Evolutionary conservation across 2,329 filamentous ascomycete species (phyloP), one percentile per base, ranked within the genome.

Genomic region (Aspergillus quadrilineatus): DNA sequence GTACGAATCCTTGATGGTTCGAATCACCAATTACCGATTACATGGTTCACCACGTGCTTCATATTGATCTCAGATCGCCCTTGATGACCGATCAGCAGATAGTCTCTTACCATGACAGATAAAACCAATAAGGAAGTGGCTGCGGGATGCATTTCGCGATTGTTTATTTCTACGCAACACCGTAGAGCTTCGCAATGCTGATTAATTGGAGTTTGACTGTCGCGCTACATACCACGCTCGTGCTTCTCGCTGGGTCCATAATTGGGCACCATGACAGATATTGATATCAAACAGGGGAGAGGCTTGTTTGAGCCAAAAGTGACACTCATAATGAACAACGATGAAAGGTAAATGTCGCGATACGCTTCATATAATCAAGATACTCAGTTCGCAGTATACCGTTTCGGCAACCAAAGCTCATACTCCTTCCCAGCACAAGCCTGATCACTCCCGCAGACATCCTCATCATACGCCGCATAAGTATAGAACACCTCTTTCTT

Each of bases 401-500:
- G 14, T 28, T 46, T 37, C 28, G 30, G 29, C 46, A 55, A n/a
- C 53, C 53, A 55, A 17, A n/a, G 22, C 22, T 50, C 53, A 37
- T 55, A 55, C 30, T 55, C 46, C n/a, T 17, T 50, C 6, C 46
- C 39, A 10, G 6, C 3, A 26, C 53, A 55, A 37, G 36, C 53
- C 26, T 17, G 14, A 14, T 55, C 53, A 22, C 45, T 54, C 10
- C 4, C 39, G 41, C 58, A 60, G n/a, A 50, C 47, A 9, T 9
- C 30, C 10, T 6, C 28, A 44, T 60, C 58, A n/a, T 37, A 42
- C 10, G 6, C 28, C 4, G 48, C 55, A 47, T 60, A 60, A 4
- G 48, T 48, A 46, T 56, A 60, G 28, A 60, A 58, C 9, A 30
- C 52, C 8, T 36, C 45, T 29, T 56, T 51, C 39, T 60, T 60